Percentiles rank a stretch among this genome's conserved stretches.
phyloP scores from a whole-genome alignment of 2,329 filamentous ascomycete species.

The Alternaria brassicicola region DNA sequence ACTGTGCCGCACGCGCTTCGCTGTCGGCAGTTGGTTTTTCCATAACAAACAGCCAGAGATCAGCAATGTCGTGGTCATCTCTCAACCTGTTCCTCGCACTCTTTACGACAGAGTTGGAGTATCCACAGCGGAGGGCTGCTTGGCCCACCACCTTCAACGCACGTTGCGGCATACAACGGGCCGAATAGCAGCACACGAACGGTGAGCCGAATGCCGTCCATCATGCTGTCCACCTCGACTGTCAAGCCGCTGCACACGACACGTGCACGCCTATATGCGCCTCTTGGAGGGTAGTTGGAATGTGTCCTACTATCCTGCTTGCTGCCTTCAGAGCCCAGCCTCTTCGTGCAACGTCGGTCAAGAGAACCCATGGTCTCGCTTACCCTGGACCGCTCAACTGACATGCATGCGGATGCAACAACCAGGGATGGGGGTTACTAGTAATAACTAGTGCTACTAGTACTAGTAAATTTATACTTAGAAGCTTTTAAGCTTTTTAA shows the following conservation, averaged over 20 bases:
- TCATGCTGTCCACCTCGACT: neutral
- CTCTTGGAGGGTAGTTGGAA: neutral
- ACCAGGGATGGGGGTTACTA: too few species aligned
- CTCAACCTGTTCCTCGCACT: neutral
- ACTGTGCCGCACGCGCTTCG: neutral
- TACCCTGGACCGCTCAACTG: neutral
- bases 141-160: neutral
- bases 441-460: too few species aligned
- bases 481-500: too few species aligned
- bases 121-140: neutral
- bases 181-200: neutral
- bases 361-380: neutral
- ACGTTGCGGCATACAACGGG: neutral
- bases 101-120: neutral
- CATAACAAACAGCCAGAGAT: slow-evolving; percentile 3
- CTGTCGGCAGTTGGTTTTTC: neutral
- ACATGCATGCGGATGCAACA: neutral
- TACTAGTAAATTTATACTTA: too few species aligned
- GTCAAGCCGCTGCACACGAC: neutral
- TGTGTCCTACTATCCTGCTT: neutral
- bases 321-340: neutral
- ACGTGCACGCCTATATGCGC: neutral
- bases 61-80: neutral
- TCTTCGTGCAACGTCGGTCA: neutral
- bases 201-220: neutral